Percentiles rank a stretch among this genome's conserved stretches.
Conservation (phyloP, 805 yeast species). For the Myxozyma lipomycoides region DNA sequence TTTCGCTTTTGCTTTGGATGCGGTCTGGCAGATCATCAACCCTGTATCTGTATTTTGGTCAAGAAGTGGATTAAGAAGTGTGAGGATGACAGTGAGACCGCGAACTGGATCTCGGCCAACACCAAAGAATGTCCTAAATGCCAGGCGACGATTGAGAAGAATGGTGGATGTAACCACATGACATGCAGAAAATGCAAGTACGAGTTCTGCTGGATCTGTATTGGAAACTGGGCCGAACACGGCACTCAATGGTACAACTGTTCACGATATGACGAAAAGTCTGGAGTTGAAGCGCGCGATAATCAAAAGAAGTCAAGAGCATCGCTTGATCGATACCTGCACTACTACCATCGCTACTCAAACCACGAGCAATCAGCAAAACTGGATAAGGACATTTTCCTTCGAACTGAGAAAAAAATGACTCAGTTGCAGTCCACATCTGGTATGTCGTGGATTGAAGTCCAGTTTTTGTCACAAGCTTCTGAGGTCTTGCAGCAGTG, state of each 20-base stretch:
- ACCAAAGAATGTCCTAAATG: slow-evolving; percentile 88
- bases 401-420: slow-evolving; percentile 60
- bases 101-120: slow-evolving; percentile 79
- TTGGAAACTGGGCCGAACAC: slow-evolving; percentile 70
- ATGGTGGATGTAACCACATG: slow-evolving; percentile 98
- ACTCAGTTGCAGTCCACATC: slow-evolving; percentile 58
- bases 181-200: slow-evolving; percentile 68
- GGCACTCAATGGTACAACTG: slow-evolving; percentile 64
- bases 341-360: slow-evolving; percentile 67
- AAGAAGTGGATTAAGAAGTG: slow-evolving; percentile 73
- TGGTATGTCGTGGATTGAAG: slow-evolving; percentile 79
- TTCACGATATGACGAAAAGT: slow-evolving; percentile 50
- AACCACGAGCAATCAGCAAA: slow-evolving; percentile 73
- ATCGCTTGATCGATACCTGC: slow-evolving; percentile 62
- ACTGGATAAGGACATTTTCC: slow-evolving; percentile 62
- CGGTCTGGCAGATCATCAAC: slow-evolving; percentile 69
- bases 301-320: slow-evolving; percentile 45
- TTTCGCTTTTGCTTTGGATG: slow-evolving; percentile 81
- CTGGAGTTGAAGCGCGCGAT: slow-evolving; percentile 40
- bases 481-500: slow-evolving; percentile 61
- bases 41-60: slow-evolving; percentile 73
- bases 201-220: slow-evolving; percentile 94
- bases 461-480: slow-evolving; percentile 75
- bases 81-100: slow-evolving; percentile 80
- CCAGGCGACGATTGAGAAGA: slow-evolving; percentile 73